Conservation (phyloP, 202 grass and related monocot genomes). For the Schoenoplectus tabernaemontani region DNA sequence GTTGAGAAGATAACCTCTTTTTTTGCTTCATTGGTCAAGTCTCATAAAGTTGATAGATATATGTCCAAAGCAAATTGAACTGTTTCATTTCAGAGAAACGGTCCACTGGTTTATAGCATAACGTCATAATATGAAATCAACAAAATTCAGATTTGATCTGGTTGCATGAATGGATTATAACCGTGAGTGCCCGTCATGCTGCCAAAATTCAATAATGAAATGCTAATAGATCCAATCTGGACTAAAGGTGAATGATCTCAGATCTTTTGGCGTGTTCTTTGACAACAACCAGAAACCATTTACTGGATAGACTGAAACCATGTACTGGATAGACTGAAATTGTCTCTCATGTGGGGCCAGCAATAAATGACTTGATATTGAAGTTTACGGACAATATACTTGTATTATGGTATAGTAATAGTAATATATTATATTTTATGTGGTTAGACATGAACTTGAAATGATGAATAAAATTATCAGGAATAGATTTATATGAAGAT, state of each 20-base stretch:
- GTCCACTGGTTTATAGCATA: no score
- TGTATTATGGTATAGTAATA: background rate
- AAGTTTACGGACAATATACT: background rate
- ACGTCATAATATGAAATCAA: no score
- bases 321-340: background rate
- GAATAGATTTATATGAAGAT: background rate
- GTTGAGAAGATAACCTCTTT: background rate
- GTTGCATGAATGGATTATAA: background rate
- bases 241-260: background rate
- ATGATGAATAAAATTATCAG: background rate
- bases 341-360: background rate
- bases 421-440: background rate
- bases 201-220: background rate
- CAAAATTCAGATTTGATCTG: no score
- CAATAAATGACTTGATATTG: background rate
- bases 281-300: background rate
- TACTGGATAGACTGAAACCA: background rate
- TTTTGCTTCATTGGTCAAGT: no score
- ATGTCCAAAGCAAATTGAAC: no score
- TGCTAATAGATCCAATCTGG: background rate
- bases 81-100: background rate
- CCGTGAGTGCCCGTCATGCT: background rate
- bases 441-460: background rate
- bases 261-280: background rate
- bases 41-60: no score